Evolutionary conservation across 2,329 filamentous ascomycete genomes (phyloP), one percentile per base, ranked within the genome.

Genomic region (Colletotrichum incanum): DNA sequence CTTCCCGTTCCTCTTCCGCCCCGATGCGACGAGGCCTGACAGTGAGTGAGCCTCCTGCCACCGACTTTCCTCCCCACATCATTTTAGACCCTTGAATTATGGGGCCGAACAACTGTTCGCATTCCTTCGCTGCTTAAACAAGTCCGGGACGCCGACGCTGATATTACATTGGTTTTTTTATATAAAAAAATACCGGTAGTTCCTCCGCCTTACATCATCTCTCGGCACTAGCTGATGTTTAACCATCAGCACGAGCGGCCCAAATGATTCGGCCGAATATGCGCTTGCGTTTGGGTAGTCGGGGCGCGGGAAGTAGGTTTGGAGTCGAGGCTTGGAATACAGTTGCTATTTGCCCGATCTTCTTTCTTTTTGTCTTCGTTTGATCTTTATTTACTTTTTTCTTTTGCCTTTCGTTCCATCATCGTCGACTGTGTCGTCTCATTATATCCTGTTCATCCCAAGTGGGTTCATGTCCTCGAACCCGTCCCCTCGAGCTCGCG

Each of bases 401-500:
- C 60, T 34, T 72, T 34, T 58, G 59, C 58, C 37, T 54, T 71
- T 65, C 68, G 26, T 50, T 73, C 55, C 58, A 59, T 61, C 8
- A 41, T 37, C 37, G 23, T 34, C 45, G 39, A 26, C 20, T 31
- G 60, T 41, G n/a, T 65, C 66, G 61, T 74, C 60, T 58, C 60
- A 65, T 61, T 80, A 88, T 82, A 89, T 85, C 76, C 84, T 83
- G 78, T 90, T 89, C 87, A 90, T 89, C 66, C 83, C 86, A 28
- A 90, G 80, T 3, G 88, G 88, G 76, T 90, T 88, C 79, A 88
- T 85, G 65, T 84, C 81, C 59, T 84, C 82, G 55, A 82, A 75
- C 41, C 77, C 71, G 64, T 74, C 45, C 75, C 76, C 65, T 73
- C 74, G 76, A 74, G 76, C 76, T 66, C 72, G 64, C 20, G 71